Percentiles rank a stretch among this genome's conserved stretches.
These are phyloP conservation scores for Penicillium ochrochloron DNA, from an alignment of 495 filamentous ascomycete species.

Conservation along the genomic window DNA sequence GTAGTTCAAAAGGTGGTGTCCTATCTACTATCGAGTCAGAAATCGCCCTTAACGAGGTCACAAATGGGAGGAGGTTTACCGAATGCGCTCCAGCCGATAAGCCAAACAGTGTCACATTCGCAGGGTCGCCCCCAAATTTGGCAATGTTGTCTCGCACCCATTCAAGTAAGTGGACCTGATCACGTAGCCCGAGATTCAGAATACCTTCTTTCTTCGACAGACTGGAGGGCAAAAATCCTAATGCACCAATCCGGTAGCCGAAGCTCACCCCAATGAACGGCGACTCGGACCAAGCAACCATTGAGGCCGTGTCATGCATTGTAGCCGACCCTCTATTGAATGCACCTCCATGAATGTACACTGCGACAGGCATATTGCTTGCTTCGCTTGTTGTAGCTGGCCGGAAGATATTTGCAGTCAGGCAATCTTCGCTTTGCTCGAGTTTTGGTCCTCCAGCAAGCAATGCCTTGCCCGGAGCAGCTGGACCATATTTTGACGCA, in stretches of 20 bases:
- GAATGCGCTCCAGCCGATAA: slow-evolving; percentile 67
- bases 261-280: slow-evolving; percentile 65
- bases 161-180: slow-evolving; percentile 61
- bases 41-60: background rate
- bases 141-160: slow-evolving; percentile 66
- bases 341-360: slow-evolving; percentile 54
- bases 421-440: slow-evolving; percentile 57
- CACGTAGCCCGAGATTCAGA: slow-evolving; percentile 66
- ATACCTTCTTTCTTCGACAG: slow-evolving; percentile 56
- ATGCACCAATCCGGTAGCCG: slow-evolving; percentile 63
- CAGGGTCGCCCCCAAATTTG: slow-evolving; percentile 63
- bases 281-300: slow-evolving; percentile 59
- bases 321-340: slow-evolving; percentile 44
- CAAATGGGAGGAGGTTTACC: slow-evolving; percentile 25
- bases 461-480: slow-evolving; percentile 34
- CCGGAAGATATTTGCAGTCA: slow-evolving; percentile 58
- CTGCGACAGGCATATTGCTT: slow-evolving; percentile 58
- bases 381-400: slow-evolving; percentile 36
- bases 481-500: slow-evolving; percentile 44
- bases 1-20: slow-evolving; percentile 66
- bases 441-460: slow-evolving; percentile 28
- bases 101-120: slow-evolving; percentile 67
- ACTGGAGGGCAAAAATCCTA: slow-evolving; percentile 64
- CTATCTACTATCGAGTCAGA: slow-evolving; percentile 47
- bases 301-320: slow-evolving; percentile 49